phyloP scores from a whole-genome alignment of 2,329 filamentous ascomycete genomes.

The Emericellopsis cladophorae region DNA sequence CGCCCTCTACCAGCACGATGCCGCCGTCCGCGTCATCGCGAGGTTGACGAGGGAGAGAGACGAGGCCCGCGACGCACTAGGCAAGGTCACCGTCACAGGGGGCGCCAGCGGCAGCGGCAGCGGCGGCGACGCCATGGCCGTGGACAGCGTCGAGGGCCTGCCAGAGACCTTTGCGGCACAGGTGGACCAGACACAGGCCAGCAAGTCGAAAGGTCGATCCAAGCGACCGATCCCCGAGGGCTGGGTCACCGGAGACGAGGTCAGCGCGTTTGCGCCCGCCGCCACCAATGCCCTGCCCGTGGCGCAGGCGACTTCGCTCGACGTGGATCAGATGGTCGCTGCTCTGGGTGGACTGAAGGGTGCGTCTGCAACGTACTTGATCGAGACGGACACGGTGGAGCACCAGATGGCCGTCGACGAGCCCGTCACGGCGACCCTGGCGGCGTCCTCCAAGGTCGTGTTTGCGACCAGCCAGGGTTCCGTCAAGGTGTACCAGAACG shows the following conservation, averaged over 20 bases:
- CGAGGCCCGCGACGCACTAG: conserved; percentile 79
- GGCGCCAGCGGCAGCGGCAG: conserved; percentile 28
- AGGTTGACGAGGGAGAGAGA: conserved; percentile 83
- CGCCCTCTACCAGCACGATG: conserved; percentile 92
- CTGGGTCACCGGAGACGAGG: conserved; percentile 67
- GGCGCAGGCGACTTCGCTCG: conserved; percentile 34
- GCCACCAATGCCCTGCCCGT: conserved; percentile 34
- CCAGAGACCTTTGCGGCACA: conserved; percentile 58
- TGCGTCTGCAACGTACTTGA: conserved; percentile 61
- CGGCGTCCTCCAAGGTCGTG: conserved; percentile 56
- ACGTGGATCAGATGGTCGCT: conserved; percentile 47
- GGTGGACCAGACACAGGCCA: conserved; percentile 69
- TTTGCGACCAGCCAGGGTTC: conserved; percentile 64
- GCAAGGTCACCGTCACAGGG: conserved; percentile 64
- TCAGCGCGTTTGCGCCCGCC: conserved; percentile 37
- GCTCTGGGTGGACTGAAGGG: conserved; percentile 67
- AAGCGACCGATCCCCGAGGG: conserved; percentile 77
- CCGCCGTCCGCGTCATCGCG: conserved; percentile 89
- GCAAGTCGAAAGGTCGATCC: conserved; percentile 76
- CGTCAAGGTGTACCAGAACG: conserved; percentile 69
- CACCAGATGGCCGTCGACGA: conserved; percentile 54
- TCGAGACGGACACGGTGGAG: conserved; percentile 55
- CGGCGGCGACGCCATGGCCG: conserved; percentile 75
- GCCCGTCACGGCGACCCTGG: conserved; percentile 52
- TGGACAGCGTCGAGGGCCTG: conserved; percentile 64